phyloP scores from a whole-genome alignment of 495 filamentous ascomycete species.

The Mytilinidion resinicola region DNA sequence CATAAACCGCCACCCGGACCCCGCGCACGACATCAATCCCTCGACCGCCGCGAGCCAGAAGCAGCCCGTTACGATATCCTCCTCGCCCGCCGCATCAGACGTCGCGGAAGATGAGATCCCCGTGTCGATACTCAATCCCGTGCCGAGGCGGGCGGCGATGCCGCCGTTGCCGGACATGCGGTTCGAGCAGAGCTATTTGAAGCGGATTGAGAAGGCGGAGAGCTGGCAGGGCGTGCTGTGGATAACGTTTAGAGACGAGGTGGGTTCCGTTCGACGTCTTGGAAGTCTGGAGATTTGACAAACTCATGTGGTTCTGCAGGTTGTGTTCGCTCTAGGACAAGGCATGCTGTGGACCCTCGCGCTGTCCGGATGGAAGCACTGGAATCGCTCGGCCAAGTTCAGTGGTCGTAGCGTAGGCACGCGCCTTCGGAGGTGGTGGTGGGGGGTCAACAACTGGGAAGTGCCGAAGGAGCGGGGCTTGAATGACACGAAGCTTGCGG shows the following conservation, averaged over 20 bases:
- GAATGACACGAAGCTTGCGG: constrained; percentile 33
- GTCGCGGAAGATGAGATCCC: constrained; percentile 40
- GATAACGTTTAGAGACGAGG: constrained; percentile 87
- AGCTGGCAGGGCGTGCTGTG: constrained; percentile 68
- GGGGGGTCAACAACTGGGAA: constrained; percentile 79
- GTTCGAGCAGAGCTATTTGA: constrained; percentile 96
- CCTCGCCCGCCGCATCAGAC: constrained; percentile 17
- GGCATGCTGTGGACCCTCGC: constrained; percentile 76
- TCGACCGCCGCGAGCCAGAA: constrained; percentile 53
- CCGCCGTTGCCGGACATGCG: constrained; percentile 87
- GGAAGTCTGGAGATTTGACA: background rate
- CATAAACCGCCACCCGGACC: constrained; percentile 61
- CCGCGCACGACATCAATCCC: constrained; percentile 72
- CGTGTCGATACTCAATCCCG: constrained; percentile 33
- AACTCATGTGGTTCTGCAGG: constrained; percentile 40
- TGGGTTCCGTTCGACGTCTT: constrained; percentile 37
- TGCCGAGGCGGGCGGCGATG: constrained; percentile 52
- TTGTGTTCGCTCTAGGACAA: constrained; percentile 76
- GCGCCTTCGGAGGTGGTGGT: constrained; percentile 79
- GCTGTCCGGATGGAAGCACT: constrained; percentile 74
- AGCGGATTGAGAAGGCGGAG: constrained; percentile 70
- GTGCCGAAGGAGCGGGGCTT: constrained; percentile 41
- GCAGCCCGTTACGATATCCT: constrained; percentile 27
- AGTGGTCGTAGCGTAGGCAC: constrained; percentile 66
- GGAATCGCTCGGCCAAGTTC: constrained; percentile 67